phyloP scores from a whole-genome alignment of 176 grass and related monocot genomes.

The Eragrostis curvula region DNA sequence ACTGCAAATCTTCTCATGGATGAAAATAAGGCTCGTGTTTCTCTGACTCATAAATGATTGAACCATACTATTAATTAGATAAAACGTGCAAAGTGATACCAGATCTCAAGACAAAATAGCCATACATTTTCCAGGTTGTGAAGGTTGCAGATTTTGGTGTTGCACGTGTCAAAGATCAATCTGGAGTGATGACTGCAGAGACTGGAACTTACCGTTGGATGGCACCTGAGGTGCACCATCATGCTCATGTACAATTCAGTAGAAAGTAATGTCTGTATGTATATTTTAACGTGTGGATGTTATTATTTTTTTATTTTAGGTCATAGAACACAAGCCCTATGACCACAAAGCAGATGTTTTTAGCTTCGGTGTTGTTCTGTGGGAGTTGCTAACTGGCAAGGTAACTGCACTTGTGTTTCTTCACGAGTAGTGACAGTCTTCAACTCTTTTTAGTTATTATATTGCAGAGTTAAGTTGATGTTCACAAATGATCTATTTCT shows the following conservation, averaged over 20 bases:
- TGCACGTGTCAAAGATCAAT: slow-evolving; percentile 81
- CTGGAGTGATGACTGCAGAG: slow-evolving; percentile 95
- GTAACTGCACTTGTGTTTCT: slow-evolving; percentile 44
- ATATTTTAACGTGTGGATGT: not conserved
- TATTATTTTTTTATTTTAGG: slow-evolving; percentile 48
- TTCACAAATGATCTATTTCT: slow-evolving; percentile 3
- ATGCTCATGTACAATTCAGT: not conserved
- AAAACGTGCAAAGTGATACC: not conserved
- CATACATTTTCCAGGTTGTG: slow-evolving; percentile 54
- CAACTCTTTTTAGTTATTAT: not conserved
- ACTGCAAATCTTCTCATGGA: slow-evolving; percentile 91
- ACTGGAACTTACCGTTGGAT: slow-evolving; percentile 98
- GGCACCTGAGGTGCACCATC: slow-evolving; percentile 72
- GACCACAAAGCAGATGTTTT: slow-evolving; percentile 97
- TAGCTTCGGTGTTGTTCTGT: slow-evolving; percentile 85
- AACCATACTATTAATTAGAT: not conserved
- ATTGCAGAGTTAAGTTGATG: not conserved
- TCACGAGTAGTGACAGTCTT: not conserved
- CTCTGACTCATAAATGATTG: not conserved
- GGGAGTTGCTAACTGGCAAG: slow-evolving; percentile 86
- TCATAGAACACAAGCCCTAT: slow-evolving; percentile 88
- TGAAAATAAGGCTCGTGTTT: slow-evolving; percentile 73
- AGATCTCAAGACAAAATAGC: not conserved
- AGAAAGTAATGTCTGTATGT: not conserved
- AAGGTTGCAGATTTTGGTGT: slow-evolving; percentile 98